phyloP scores from a whole-genome alignment of 495 filamentous ascomycete species.

The Trichoderma virens region DNA sequence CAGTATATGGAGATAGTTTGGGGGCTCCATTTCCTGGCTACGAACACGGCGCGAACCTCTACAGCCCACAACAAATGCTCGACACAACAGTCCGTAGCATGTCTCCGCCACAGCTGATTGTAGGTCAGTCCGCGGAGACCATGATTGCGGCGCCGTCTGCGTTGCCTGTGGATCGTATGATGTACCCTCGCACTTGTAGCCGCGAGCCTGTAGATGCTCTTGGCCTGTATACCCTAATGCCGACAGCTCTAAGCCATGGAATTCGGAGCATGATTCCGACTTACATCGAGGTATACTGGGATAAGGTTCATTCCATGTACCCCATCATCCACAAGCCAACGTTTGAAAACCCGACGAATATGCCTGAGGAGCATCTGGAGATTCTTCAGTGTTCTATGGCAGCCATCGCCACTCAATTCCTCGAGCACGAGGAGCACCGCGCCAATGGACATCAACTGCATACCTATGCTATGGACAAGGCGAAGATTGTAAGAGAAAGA shows the following conservation, averaged over 20 bases:
- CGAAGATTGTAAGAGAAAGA: conserved; percentile 14
- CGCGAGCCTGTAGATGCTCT: conserved; percentile 23
- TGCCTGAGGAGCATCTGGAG: conserved; percentile 20
- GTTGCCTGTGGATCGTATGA: conserved; percentile 17
- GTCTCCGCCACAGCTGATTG: conserved; percentile 28
- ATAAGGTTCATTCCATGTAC: conserved; percentile 30
- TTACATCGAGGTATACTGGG: conserved; percentile 41
- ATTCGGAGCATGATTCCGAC: conserved; percentile 26
- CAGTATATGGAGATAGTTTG: background rate
- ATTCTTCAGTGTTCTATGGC: conserved; percentile 41
- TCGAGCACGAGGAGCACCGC: conserved; percentile 37
- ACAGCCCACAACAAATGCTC: conserved; percentile 16
- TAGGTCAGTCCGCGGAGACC: conserved; percentile 32
- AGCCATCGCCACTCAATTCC: conserved; percentile 39
- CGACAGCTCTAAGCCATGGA: conserved; percentile 24
- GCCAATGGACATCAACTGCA: conserved; percentile 36
- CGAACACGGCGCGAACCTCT: background rate
- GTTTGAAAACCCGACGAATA: conserved; percentile 24
- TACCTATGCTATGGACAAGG: conserved; percentile 38
- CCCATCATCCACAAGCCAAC: conserved; percentile 37
- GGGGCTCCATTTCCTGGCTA: background rate
- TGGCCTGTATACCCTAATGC: conserved; percentile 22
- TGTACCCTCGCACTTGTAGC: conserved; percentile 19
- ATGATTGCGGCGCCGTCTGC: conserved; percentile 27
- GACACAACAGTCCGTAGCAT: conserved; percentile 32